These are phyloP conservation scores for Eutrema salsugineum DNA, from an alignment of 441 rosid genomes.

Conservation along the genomic window DNA sequence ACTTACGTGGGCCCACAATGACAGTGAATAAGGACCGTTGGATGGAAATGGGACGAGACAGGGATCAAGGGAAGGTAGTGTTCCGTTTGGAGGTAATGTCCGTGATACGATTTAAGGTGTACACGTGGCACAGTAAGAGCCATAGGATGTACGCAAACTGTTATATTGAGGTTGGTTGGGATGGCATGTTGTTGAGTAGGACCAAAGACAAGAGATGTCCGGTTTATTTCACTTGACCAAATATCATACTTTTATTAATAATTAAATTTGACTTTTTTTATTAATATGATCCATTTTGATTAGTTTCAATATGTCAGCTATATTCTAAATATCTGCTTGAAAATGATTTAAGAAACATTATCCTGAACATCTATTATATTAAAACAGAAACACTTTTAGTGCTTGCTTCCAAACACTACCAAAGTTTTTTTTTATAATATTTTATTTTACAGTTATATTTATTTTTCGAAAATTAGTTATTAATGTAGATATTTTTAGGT, in stretches of 20 bases:
- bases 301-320: background rate
- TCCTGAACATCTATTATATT: no score
- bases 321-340: background rate
- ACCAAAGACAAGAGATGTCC: slow-evolving; percentile 56
- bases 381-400: no score
- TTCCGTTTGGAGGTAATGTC: slow-evolving; percentile 63
- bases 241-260: background rate
- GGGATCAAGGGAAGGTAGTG: slow-evolving; percentile 46
- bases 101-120: slow-evolving; percentile 58
- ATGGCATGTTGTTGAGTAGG: slow-evolving; percentile 52
- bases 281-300: background rate
- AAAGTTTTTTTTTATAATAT: no score
- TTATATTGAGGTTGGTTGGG: slow-evolving; percentile 47
- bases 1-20: slow-evolving; percentile 53
- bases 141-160: slow-evolving; percentile 68
- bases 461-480: no score
- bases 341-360: no score
- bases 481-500: no score
- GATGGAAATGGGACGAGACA: slow-evolving; percentile 56
- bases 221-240: slow-evolving; percentile 50
- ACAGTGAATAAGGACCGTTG: slow-evolving; percentile 51
- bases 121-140: slow-evolving; percentile 52
- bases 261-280: background rate
- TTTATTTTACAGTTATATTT: no score
- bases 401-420: no score